Evolutionary conservation across 371 early-diverging fungal species (phyloP), one percentile per base, ranked within the genome.

Genomic region (Thermomucor indicae-seudaticae): DNA sequence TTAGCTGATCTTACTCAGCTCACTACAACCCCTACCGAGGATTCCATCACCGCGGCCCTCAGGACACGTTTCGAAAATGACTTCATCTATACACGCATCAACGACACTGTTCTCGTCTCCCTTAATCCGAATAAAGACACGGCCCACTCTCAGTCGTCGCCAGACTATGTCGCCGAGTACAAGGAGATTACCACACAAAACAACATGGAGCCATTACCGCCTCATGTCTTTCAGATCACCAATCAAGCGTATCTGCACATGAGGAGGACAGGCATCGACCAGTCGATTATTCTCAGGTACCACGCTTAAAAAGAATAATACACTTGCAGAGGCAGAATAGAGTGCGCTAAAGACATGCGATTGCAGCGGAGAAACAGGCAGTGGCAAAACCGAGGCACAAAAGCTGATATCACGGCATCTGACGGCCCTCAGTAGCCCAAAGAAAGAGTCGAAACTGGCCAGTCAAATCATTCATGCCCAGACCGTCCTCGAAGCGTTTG

Each of bases 321-420:
- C n/a, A n/a, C n/a, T n/a, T n/a, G n/a, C n/a, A n/a, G n/a, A n/a
- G n/a, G n/a, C 32, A 32, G 14, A 32, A 32, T 8, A 32, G 32
- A 32, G 14, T 8, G 7, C 32, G 8, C 32, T 8, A 32, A 32
- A 32, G 14, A 8, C 7, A 32, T 32, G n/a, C n/a, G n/a, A n/a
- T n/a, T n/a, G n/a, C 74, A 92, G 91, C 65, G 97, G 97, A 31
- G 91, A 92, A 57, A 74, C 88, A n/a, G 95, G 91, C 24, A 81
- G 88, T 35, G 97, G 97, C 46, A 96, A 95, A 66, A 84, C 90
- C 0, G 89, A 91, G 58, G 65, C 78, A n/a, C 70, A 75, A 25
- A 77, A 78, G 44, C 59, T 76, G 41, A 70, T 86, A 10, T 55
- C 85, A 25, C 77, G 83, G 20, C 83, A 88, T 52, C 77, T 92